Base-by-base conservation (phyloP, 148 eudicot species). In the Drosera capensis region DNA sequence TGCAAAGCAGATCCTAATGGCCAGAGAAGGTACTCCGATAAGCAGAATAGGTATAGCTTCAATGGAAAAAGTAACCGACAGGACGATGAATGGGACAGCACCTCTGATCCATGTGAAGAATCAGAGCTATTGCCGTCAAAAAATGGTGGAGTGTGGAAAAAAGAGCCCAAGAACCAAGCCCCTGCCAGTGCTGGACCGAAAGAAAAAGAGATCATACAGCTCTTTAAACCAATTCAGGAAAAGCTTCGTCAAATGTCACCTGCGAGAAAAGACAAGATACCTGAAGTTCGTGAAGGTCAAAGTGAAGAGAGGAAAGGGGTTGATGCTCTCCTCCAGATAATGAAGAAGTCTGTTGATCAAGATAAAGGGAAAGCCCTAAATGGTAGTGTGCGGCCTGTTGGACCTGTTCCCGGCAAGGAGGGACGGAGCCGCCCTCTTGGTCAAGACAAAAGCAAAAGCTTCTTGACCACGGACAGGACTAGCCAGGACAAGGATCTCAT, bases 171-270 rank as follows among this genome's bases (percentile, higher is more conserved):
- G 46, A 55, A 55, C 57, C 82, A 79, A 45, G 63, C 86, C n/a
- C 68, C 86, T 16, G 67, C 85, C 39, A 41, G 66, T 55, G 80
- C 95, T 5, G 95, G 95, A 20, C 80, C 75, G 12, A 69, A 76
- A 58, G 94, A 85, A 62, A 73, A 51, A 57, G 99, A 79, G 59
- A 77, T 92, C 53, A 83, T 92, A 25, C 80, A 85, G 59, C 59
- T 92, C 26, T 92, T 92, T 47, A 58, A 67, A 19, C 78, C 70
- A 64, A 86, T 85, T 54, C 94, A 85, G 65, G 82, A 74, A 28
- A 69, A 76, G 43, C 88, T 85, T 46, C 79, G 94, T 31, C 86
- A 85, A 62, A 68, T 70, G 67, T 62, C 72, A 8, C 76, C 68
- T 25, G 63, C 52, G 40, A 81, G 81, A 60, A 95, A 77, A 60